Conservation (phyloP, 129 eudicot genomes). For the Centrapalus pauciflorus region DNA sequence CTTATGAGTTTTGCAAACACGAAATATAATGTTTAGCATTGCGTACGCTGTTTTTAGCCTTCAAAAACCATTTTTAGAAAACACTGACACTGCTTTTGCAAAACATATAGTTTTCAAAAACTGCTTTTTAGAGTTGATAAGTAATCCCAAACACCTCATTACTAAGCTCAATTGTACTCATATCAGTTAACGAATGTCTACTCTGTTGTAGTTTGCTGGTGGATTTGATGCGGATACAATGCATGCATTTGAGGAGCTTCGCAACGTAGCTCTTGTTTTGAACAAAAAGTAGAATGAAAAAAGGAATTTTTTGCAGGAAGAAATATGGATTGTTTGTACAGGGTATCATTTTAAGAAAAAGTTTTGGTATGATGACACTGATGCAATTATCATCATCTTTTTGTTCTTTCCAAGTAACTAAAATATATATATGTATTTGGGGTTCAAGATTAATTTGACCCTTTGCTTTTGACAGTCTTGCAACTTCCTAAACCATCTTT, state of each 20-base stretch:
- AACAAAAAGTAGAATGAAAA: conserved; percentile 47
- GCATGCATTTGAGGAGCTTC: conserved; percentile 96
- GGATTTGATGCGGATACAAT: conserved; percentile 97
- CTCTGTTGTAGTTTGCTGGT: conserved; percentile 79
- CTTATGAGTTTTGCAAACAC: too few species aligned
- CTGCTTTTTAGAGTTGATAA: too few species aligned
- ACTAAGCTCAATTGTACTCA: neutral
- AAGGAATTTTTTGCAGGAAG: conserved; percentile 7
- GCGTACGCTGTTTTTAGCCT: too few species aligned
- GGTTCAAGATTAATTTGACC: conserved; percentile 27
- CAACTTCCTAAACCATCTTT: neutral
- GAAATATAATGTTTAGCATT: too few species aligned
- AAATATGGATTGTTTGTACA: conserved; percentile 27
- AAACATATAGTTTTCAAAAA: too few species aligned
- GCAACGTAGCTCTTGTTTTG: conserved; percentile 67
- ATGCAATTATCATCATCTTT: conserved; percentile 7
- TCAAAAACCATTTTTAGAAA: too few species aligned
- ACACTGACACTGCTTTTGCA: too few species aligned
- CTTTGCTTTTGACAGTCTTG: conserved; percentile 5
- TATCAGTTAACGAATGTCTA: neutral
- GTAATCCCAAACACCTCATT: neutral
- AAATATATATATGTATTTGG: conserved; percentile 10
- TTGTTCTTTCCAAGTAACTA: neutral
- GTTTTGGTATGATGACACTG: conserved; percentile 13
- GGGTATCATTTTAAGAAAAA: conserved; percentile 8